Evolutionary conservation across 2,329 filamentous ascomycete genomes (phyloP), one percentile per base, ranked within the genome.

Genomic region (Clathrospora elynae): DNA sequence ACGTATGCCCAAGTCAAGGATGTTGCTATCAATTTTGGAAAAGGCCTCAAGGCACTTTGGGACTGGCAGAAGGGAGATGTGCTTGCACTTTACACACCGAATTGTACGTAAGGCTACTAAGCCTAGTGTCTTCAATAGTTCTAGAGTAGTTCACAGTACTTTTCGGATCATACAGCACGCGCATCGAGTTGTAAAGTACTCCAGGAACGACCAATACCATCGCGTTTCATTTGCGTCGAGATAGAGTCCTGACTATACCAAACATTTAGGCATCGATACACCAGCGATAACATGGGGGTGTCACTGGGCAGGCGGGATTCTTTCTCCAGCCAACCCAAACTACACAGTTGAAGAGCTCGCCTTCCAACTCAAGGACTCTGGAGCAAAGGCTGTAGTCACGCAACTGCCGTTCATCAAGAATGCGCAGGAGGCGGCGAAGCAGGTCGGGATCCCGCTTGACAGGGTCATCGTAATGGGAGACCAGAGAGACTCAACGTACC

Each of bases 321-420:
- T 89, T 8, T 90, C 86, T n/a, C 90, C 91, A 0, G 90, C 89
- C 2, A 96, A 96, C 64, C 90, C 91, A 13, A 83, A 84, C 3
- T 96, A 96, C 71, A 95, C 88, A 0, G 81, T 81, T 9, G 83
- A 89, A 7, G 92, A 97, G 71, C 78, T 96, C 22, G 84, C 86
- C 4, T 90, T 88, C 61, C 91, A 96, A 72, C 79, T 97, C 48
- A 83, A 83, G 59, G 88, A 95, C 68, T 86, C 86, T 0, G 80
- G 82, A 1, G 88, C 89, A 20, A 88, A 84, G 61, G 88, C 79
- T 0, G 69, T 96, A 6, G 80, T 86, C 17, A 96, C 91, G 0
- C 88, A 95, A 61, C 67, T 80, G 17, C 72, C 83, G 0, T 79
- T 86, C 45, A 75, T 96, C 1, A 71, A 81, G 5, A 78, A 78